These are phyloP conservation scores for Oryza longistaminata DNA, from an alignment of 176 grass and related monocot genomes.

Conservation along the genomic window DNA sequence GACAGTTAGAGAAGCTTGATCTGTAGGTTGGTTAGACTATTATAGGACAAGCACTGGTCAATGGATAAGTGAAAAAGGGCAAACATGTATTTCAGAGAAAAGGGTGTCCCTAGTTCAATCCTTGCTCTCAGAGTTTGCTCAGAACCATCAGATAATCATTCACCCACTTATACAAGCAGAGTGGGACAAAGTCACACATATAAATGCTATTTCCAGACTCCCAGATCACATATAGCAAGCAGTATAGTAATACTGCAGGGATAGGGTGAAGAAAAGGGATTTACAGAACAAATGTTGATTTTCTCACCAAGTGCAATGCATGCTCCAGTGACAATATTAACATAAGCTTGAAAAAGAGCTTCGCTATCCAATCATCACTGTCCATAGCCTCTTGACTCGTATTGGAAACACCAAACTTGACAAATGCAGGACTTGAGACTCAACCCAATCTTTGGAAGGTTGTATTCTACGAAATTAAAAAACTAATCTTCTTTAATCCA, in stretches of 20 bases:
- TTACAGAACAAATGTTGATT: slow-evolving; percentile 30
- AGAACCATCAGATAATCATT: background rate
- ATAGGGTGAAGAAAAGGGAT: background rate
- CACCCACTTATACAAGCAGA: background rate
- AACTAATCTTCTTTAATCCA: too few relatives aligned
- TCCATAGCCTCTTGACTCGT: slow-evolving; percentile 56
- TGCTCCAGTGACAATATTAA: slow-evolving; percentile 87
- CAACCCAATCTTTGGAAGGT: slow-evolving; percentile 76
- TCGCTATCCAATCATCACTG: slow-evolving; percentile 69
- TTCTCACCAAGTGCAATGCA: slow-evolving; percentile 91
- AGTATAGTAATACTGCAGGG: slow-evolving; percentile 5
- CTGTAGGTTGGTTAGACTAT: background rate
- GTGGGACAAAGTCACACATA: background rate
- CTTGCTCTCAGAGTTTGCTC: background rate
- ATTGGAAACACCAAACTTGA: slow-evolving; percentile 62
- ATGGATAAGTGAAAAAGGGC: background rate
- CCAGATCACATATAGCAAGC: background rate
- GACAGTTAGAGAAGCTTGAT: background rate
- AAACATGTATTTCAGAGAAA: too few relatives aligned
- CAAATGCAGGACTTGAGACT: slow-evolving; percentile 85
- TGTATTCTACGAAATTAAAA: slow-evolving; percentile 59
- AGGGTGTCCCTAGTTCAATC: background rate
- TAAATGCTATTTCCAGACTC: background rate
- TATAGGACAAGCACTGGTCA: background rate
- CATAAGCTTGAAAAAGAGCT: slow-evolving; percentile 90